Evolutionary conservation across 495 filamentous ascomycete genomes (phyloP).

Genomic region (Penicillium goetzii): DNA sequence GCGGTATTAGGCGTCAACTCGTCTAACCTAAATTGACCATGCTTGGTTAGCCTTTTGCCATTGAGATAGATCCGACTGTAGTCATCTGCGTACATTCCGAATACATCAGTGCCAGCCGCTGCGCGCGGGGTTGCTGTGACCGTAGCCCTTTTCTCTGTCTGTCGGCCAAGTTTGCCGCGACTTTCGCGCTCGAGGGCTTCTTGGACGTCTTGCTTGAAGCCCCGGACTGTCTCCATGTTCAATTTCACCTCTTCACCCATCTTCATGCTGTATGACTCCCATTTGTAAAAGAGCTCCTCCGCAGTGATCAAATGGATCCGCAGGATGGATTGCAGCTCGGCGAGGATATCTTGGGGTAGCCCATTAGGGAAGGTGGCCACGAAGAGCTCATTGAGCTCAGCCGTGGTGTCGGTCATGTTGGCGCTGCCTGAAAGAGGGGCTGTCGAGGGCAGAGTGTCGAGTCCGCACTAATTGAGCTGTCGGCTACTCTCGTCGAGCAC

Average conservation of each 20-base stretch:
- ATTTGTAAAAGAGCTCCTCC: constrained; percentile 93
- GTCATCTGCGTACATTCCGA: constrained; percentile 68
- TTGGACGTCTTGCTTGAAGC: constrained; percentile 85
- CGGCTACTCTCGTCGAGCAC: background rate
- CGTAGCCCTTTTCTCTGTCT: constrained; percentile 62
- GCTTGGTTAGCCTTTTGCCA: background rate
- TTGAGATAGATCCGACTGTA: background rate
- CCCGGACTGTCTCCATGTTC: constrained; percentile 66
- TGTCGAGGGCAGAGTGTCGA: constrained; percentile 20
- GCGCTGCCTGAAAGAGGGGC: constrained; percentile 1
- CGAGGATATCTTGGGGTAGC: constrained; percentile 70
- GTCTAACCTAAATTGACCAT: constrained; percentile 62
- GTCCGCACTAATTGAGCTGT: constrained; percentile 8
- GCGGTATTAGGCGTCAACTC: constrained; percentile 76
- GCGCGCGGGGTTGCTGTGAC: constrained; percentile 66
- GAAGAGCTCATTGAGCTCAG: constrained; percentile 74
- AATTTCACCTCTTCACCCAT: constrained; percentile 81
- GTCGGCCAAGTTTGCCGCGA: constrained; percentile 60
- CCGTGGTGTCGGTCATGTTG: constrained; percentile 35
- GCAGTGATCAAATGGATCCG: constrained; percentile 73
- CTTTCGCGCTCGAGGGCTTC: constrained; percentile 78
- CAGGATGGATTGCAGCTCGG: constrained; percentile 82
- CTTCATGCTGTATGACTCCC: constrained; percentile 95
- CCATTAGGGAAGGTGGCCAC: constrained; percentile 54
- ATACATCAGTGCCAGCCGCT: constrained; percentile 67